These are phyloP conservation scores for Lactarius hengduanensis DNA, from an alignment of 768 basidiomycete species.

Conservation along the genomic window DNA sequence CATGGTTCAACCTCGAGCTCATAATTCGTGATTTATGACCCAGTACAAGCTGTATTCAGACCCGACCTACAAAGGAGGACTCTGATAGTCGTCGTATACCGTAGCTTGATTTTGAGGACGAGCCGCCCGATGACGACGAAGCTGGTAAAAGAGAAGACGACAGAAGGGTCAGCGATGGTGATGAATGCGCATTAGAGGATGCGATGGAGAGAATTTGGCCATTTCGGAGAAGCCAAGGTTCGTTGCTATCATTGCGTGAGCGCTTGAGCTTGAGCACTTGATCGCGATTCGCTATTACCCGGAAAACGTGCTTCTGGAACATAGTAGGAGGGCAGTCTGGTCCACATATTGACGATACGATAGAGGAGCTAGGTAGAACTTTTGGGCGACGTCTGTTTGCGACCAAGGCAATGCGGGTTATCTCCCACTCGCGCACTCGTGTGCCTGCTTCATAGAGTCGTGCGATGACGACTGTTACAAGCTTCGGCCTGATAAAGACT, in stretches of 20 bases:
- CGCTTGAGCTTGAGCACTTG: no score
- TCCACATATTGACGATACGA: no score
- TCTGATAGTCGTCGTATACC: background rate
- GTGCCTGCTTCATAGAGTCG: no score
- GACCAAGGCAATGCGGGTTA: no score
- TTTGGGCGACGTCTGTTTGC: no score
- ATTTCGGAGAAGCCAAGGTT: slow-evolving; percentile 40
- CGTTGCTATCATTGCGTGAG: slow-evolving; percentile 31
- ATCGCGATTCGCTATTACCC: no score
- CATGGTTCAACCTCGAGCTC: slow-evolving; percentile 91
- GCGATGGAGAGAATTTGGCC: slow-evolving; percentile 59
- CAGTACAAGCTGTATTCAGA: slow-evolving; percentile 54
- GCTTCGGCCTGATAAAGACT: no score
- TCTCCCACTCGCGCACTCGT: no score
- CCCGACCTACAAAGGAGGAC: background rate
- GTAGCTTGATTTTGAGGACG: slow-evolving; percentile 85
- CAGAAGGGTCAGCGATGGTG: slow-evolving; percentile 27
- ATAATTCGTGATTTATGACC: slow-evolving; percentile 92
- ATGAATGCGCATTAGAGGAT: slow-evolving; percentile 52
- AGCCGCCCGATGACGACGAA: slow-evolving; percentile 49
- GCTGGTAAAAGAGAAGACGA: slow-evolving; percentile 33
- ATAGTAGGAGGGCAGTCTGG: no score
- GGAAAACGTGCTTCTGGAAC: no score
- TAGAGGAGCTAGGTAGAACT: no score
- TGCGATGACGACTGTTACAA: no score